Evolutionary conservation across 257 asterid species (phyloP).

Genomic region (Thymus mandschuricus): DNA sequence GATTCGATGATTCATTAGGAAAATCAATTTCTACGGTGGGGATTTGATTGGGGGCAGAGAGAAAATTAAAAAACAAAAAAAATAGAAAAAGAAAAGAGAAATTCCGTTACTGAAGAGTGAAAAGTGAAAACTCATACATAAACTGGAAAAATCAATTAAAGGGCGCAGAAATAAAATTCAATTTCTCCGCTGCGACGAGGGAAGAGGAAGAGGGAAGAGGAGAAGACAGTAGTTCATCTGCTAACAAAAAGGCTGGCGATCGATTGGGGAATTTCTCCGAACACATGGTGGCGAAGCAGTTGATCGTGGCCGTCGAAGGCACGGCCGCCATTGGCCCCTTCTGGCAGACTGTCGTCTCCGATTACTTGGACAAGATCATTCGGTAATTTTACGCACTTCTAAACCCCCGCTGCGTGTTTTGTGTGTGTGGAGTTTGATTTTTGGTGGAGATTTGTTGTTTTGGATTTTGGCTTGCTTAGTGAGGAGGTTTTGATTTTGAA

Average conservation of each 20-base stretch:
- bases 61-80: background rate
- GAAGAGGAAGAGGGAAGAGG: background rate
- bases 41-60: background rate
- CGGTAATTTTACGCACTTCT: conserved; percentile 46
- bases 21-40: background rate
- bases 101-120: background rate
- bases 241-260: background rate
- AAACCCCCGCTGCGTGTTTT: too few species aligned
- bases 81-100: too few species aligned
- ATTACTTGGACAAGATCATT: conserved; percentile 77
- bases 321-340: conserved; percentile 85
- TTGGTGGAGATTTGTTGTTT: background rate
- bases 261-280: conserved; percentile 22
- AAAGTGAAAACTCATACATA: background rate
- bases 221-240: background rate
- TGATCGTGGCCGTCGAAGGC: conserved; percentile 90
- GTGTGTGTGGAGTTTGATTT: background rate
- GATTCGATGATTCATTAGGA: too few species aligned
- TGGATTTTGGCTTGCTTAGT: background rate
- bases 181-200: background rate
- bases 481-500: background rate
- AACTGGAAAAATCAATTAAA: conserved; percentile 7
- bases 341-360: conserved; percentile 76
- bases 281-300: conserved; percentile 53
- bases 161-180: background rate